phyloP scores from a whole-genome alignment of 345 rosid genomes.

The Syzygium jambos region DNA sequence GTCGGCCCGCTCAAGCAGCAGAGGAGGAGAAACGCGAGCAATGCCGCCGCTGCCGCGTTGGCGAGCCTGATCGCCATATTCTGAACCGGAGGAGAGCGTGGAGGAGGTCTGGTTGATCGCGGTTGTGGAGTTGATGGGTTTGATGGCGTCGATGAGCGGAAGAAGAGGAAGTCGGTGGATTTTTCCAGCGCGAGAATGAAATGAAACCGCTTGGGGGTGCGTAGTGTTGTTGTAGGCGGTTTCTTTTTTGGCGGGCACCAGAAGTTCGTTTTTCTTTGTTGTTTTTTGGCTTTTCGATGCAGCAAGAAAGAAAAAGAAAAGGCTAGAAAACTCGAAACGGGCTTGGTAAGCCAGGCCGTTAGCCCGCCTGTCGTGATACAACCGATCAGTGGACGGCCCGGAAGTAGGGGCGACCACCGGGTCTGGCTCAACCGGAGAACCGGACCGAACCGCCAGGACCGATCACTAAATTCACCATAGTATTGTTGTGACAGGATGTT shows the following conservation, averaged over 20 bases:
- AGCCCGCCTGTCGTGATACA: not conserved
- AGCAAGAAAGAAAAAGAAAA: not conserved
- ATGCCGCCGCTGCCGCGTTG: not conserved
- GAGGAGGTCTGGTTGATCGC: not conserved
- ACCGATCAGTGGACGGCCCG: not conserved
- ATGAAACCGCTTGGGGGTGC: not conserved
- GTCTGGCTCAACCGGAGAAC: not conserved
- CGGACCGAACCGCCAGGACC: not conserved
- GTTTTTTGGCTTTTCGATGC: not conserved
- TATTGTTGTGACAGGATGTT: not conserved
- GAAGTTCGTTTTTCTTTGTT: rapidly evolving
- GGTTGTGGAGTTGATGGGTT: not conserved
- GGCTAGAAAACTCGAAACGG: not conserved
- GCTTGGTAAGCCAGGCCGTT: not conserved
- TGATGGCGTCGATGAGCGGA: not conserved
- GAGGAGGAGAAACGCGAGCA: not conserved
- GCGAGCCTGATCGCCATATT: not conserved
- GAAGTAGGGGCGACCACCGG: not conserved
- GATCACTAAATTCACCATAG: not conserved
- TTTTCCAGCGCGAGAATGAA: not conserved
- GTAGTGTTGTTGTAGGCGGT: not conserved
- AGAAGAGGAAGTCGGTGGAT: not conserved
- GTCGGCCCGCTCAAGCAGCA: not conserved
- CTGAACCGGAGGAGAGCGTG: not conserved
- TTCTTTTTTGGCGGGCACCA: not conserved